Evolutionary conservation across 495 filamentous ascomycete genomes (phyloP), one percentile per base, ranked within the genome.

Genomic region (Neurospora sp.): DNA sequence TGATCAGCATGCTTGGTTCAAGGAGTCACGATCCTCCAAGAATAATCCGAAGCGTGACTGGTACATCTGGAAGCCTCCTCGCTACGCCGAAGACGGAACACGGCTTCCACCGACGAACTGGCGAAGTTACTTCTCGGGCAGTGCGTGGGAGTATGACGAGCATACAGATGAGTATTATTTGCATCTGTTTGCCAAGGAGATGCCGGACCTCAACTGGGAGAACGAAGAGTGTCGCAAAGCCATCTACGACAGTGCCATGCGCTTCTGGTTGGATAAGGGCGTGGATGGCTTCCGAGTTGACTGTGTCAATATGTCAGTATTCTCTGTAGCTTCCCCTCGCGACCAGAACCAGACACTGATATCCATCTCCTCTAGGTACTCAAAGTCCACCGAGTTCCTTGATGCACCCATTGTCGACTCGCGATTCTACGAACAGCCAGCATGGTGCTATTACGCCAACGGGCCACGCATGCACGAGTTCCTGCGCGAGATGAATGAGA

Each of bases 161-260:
- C 76, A 78, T 5, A 91, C 89, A 0, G 83, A 86, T 16, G 88
- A 93, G 78, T 93, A 92, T 76, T 93, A 91, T 76, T 85, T 94
- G 3, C 90, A 92, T 75, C 82, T 92, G 11, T 93, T 90, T 73
- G 86, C 88, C 3, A 81, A 83, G 6, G 84, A 89, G 69, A 90
- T 93, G 74, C 91, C 92, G 0, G 91, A 94, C 76, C 85, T 93
- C 8, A 93, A 94, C 82, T 93, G 91, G 90, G 90, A 93, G 74
- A 88, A 89, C 35, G 84, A 84, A 8, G 86, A 83, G 5, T 86
- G 88, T 7, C 84, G 90, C 7, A 79, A 89, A 72, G 90, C 90
- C 2, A 90, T 93, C 31, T 89, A 92, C 71, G 85, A 89, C 40
- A 87, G 88, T 42, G 79, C 82, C 14, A 89, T 93, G 84, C 83